Conservation (phyloP, 2,329 filamentous ascomycete genomes). For the Talaromyces pinophilus region DNA sequence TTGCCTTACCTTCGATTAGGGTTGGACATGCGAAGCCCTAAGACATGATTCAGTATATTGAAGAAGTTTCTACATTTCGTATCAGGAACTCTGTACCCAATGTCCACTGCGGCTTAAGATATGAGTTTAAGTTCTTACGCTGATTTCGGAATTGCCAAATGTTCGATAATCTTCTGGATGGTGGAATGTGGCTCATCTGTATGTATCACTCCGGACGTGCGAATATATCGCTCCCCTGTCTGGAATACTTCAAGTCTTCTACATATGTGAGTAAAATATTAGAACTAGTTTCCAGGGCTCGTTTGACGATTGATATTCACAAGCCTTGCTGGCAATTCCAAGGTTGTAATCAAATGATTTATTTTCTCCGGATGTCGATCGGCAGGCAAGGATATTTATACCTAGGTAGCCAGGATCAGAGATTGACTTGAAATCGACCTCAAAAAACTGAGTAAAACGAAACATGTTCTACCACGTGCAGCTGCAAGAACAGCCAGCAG, state of each 20-base stretch:
- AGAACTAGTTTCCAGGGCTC: too few relatives aligned
- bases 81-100: neutral
- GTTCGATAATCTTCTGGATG: too few relatives aligned
- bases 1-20: neutral
- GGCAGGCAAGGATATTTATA: too few relatives aligned
- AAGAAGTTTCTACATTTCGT: neutral
- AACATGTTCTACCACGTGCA: neutral
- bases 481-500: neutral
- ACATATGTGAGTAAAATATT: too few relatives aligned
- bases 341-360: neutral
- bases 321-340: neutral
- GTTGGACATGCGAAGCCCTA: neutral
- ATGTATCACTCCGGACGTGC: neutral
- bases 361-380: neutral
- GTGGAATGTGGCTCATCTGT: too few relatives aligned
- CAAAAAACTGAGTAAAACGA: neutral
- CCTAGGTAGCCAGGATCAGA: too few relatives aligned
- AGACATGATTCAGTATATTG: neutral
- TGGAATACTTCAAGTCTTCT: neutral
- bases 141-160: too few relatives aligned
- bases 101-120: too few relatives aligned
- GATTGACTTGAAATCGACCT: too few relatives aligned
- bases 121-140: too few relatives aligned
- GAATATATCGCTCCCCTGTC: neutral
- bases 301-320: neutral